Base-by-base conservation (phyloP, 306 rosid species). In the Prunus salicina region DNA sequence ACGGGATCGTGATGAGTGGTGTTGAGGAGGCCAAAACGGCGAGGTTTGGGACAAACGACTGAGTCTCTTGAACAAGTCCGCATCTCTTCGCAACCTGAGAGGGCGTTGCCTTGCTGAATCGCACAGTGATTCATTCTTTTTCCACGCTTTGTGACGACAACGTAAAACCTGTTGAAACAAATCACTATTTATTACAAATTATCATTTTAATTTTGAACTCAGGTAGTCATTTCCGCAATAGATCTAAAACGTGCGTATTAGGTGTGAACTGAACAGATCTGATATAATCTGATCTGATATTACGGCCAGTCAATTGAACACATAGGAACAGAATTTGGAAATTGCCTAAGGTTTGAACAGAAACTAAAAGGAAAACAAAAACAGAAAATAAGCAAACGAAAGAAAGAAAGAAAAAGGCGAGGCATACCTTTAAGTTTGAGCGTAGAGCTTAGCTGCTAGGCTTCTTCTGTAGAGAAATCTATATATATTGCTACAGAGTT, bases 11-110 rank as follows among this genome's bases (percentile, higher is more conserved):
- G 85, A 25, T 79, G 78, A 55, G 84, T 61, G 52, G 83, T 67
- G 70, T 83, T 93, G 12, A 82, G 69, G 58, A 89, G 80, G 67
- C 90, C 87, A 28, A 79, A 76, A 43, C 97, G 97, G 79, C 99
- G 99, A 6, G 99, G 97, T 82, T 92, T 92, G 66, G 99, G 99
- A 22, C 99, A 95, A 74, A 92, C 84, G n/a, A 94, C 79, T 12
- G 69, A 66, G 28, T 89, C 88, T 58, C 83, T 79, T 5, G 82
- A 67, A 16, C 67, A 63, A 76, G 50, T 68, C 74, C 84, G 81
- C 80, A 89, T 82, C 83, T 90, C 93, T 38, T 95, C 93, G 57
- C 68, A 76, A 20, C 83, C 78, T 22, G 96, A 84, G 68, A 88
- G 90, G 64, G 86, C 88, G 91, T 86, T 46, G 13, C 53, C 88